Conservation (phyloP, 129 eudicot species). For the Lonicera japonica region DNA sequence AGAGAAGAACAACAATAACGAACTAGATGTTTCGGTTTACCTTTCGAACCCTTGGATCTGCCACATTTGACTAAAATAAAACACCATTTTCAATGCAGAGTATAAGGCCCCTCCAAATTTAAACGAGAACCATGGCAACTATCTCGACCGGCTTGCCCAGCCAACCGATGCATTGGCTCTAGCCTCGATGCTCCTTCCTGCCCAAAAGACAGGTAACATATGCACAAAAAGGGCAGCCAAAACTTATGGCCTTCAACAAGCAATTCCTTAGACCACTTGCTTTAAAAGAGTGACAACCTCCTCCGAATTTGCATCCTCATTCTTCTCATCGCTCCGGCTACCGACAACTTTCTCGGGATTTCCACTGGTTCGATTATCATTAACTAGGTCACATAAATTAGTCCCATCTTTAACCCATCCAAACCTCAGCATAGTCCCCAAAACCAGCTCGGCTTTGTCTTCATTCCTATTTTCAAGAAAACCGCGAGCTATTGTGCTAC, state of each 20-base stretch:
- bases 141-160: neutral
- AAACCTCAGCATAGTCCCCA: neutral
- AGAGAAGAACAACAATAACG: neutral
- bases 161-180: neutral
- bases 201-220: too few relatives aligned
- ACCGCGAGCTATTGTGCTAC: neutral
- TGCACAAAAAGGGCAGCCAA: neutral
- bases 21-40: neutral
- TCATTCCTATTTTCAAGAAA: neutral
- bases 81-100: too few relatives aligned
- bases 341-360: neutral
- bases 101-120: too few relatives aligned
- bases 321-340: neutral
- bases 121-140: neutral
- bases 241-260: neutral
- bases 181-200: neutral
- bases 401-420: neutral
- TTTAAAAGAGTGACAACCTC: neutral
- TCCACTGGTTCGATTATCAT: neutral
- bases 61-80: too few relatives aligned
- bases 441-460: neutral
- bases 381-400: neutral
- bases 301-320: neutral
- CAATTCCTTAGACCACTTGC: neutral
- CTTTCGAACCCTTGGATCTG: neutral